Percentiles rank a stretch among this genome's conserved stretches.
Conservation (phyloP, 2,329 filamentous ascomycete genomes). For the Grosmannia clavigera region DNA sequence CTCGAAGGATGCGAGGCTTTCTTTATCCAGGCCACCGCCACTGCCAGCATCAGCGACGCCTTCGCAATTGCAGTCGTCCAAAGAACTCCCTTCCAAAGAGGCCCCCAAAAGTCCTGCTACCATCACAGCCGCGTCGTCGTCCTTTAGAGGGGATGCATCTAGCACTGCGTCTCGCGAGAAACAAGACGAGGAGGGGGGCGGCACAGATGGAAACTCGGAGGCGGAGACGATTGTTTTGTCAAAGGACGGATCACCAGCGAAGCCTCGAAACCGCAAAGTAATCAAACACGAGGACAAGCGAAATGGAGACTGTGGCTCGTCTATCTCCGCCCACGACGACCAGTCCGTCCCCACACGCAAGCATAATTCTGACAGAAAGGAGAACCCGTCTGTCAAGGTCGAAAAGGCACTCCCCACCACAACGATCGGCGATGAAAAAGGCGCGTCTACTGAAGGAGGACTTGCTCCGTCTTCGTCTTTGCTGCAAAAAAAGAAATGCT, state of each 20-base stretch:
- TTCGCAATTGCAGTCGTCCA: not conserved
- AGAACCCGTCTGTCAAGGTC: conserved; percentile 1
- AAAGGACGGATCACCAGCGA: conserved; percentile 53
- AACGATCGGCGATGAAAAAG: not conserved
- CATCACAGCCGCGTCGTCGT: not conserved
- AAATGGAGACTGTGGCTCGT: conserved; percentile 32
- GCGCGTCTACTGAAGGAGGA: conserved; percentile 11
- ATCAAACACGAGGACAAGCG: conserved; percentile 53
- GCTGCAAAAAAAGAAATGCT: conserved; percentile 39
- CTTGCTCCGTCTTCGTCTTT: conserved; percentile 20
- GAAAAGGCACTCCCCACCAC: conserved; percentile 11
- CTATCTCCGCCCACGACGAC: not conserved
- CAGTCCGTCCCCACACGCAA: conserved; percentile 2
- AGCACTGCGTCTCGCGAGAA: conserved; percentile 18
- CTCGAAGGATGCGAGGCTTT: conserved; percentile 6
- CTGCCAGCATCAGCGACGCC: not conserved
- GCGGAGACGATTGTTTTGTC: conserved; percentile 60
- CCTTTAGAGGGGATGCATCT: not conserved
- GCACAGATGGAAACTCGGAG: conserved; percentile 51
- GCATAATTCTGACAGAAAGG: conserved; percentile 13
- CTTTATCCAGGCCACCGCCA: not conserved
- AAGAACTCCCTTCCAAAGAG: not conserved
- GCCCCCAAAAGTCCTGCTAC: not conserved
- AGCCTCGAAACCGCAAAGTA: conserved; percentile 40
- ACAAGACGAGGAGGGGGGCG: conserved; percentile 29